phyloP scores from a whole-genome alignment of 2,329 filamentous ascomycete species.

The Leptographium procerum region DNA sequence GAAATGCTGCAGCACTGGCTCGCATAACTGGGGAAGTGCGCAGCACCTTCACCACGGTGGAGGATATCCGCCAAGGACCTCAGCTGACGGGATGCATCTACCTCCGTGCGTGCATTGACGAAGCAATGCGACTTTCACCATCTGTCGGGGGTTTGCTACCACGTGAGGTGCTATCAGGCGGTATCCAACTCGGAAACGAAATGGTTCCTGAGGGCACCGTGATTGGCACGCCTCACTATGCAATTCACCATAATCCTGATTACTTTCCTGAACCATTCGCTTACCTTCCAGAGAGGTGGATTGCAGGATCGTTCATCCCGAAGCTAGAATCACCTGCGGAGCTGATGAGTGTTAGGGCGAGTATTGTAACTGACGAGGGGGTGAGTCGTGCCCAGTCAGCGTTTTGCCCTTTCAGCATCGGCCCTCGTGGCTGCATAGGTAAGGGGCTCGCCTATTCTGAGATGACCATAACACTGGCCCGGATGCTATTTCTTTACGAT shows the following conservation, averaged over 20 bases:
- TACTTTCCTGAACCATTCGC: constrained; percentile 50
- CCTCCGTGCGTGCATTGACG: constrained; percentile 52
- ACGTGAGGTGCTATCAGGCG: constrained; percentile 45
- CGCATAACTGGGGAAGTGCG: constrained; percentile 41
- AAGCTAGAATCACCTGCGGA: constrained; percentile 6
- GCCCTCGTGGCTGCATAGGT: constrained; percentile 60
- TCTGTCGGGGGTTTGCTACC: constrained; percentile 49
- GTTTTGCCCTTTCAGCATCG: constrained; percentile 65
- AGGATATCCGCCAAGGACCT: constrained; percentile 43
- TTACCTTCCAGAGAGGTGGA: constrained; percentile 56
- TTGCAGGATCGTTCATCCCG: constrained; percentile 29
- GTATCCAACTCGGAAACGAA: constrained; percentile 41
- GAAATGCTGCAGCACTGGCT: constrained; percentile 34
- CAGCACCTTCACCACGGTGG: constrained; percentile 34
- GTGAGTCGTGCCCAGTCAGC: constrained; percentile 49
- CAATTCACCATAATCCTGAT: constrained; percentile 53
- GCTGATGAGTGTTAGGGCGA: not conserved
- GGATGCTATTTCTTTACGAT: constrained; percentile 51
- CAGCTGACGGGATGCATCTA: constrained; percentile 41
- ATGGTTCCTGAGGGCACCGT: constrained; percentile 46
- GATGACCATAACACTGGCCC: constrained; percentile 51
- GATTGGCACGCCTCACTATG: constrained; percentile 55
- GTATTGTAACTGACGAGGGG: constrained; percentile 34
- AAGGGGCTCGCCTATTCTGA: constrained; percentile 59
- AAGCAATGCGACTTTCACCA: constrained; percentile 52